Evolutionary conservation across 2,329 filamentous ascomycete species (phyloP).

Genomic region (Monilinia polystroma): DNA sequence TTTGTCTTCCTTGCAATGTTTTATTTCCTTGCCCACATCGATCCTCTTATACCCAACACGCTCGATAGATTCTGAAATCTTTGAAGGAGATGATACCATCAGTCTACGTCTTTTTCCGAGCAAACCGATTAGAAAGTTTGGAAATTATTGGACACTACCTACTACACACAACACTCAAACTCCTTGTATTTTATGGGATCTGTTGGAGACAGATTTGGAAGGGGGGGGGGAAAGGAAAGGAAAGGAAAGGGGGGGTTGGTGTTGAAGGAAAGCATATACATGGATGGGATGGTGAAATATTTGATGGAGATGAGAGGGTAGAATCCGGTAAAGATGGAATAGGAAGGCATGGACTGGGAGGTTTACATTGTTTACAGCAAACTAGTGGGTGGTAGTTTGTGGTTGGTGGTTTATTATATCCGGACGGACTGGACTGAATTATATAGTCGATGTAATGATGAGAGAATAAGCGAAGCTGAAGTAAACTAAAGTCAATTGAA

Average conservation of each 20-base stretch:
- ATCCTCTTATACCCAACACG: conserved; percentile 19
- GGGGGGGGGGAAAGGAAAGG: not conserved
- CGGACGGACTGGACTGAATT: not conserved
- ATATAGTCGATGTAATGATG: conserved; percentile 17
- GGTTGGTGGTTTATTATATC: conserved; percentile 16
- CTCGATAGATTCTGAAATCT: not conserved
- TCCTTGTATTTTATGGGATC: conserved; percentile 13
- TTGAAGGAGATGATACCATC: not conserved
- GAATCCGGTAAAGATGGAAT: not conserved
- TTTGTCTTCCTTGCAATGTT: conserved; percentile 22
- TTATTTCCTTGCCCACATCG: conserved; percentile 15
- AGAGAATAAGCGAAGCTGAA: conserved; percentile 1
- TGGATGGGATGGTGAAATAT: not conserved
- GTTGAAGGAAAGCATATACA: not conserved
- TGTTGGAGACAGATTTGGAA: conserved; percentile 1
- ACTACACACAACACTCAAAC: conserved; percentile 2
- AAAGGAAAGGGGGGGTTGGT: not conserved
- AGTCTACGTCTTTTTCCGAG: not conserved
- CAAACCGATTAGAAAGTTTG: not conserved
- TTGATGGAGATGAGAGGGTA: conserved; percentile 3
- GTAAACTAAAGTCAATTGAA: conserved; percentile 9
- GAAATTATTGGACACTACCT: conserved; percentile 9
- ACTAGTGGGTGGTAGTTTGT: conserved; percentile 8
- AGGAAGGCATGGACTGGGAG: conserved; percentile 1
- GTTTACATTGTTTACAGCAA: conserved; percentile 3